Conservation (phyloP, 768 basidiomycete species). For the Clavaria fumosa region DNA sequence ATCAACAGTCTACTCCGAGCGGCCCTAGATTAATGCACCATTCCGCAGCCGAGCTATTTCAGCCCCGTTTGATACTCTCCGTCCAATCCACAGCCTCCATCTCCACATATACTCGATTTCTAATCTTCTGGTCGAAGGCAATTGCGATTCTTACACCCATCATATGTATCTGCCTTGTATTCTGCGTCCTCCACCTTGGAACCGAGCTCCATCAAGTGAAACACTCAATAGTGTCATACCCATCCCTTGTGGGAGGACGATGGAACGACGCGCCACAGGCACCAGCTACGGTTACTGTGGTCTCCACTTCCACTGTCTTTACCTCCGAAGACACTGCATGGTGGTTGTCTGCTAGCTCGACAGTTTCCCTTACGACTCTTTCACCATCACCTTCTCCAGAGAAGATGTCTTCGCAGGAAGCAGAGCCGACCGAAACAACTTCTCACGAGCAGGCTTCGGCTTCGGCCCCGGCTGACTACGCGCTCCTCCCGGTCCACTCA, state of each 20-base stretch:
- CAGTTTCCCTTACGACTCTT: too few relatives aligned
- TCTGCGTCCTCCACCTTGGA: constrained; percentile 14
- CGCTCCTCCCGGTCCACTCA: constrained; percentile 18
- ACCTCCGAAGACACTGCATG: too few relatives aligned
- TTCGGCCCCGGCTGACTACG: too few relatives aligned
- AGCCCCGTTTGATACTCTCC: constrained; percentile 34
- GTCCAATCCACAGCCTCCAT: constrained; percentile 12
- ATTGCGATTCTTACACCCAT: too few relatives aligned
- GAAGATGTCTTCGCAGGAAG: too few relatives aligned
- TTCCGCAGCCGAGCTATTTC: constrained; percentile 40
- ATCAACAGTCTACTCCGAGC: constrained; percentile 27
- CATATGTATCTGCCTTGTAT: constrained; percentile 10
- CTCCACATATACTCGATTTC: constrained; percentile 12
- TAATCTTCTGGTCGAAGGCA: too few relatives aligned
- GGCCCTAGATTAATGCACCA: constrained; percentile 39
- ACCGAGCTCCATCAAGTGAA: constrained; percentile 18
- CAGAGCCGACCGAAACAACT: too few relatives aligned
- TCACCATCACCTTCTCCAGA: too few relatives aligned
- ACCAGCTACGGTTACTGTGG: constrained; percentile 29
- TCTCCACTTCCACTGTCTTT: too few relatives aligned
- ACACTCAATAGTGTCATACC: constrained; percentile 16
- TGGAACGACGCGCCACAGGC: constrained; percentile 12
- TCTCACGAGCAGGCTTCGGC: too few relatives aligned
- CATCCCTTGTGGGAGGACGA: constrained; percentile 12
- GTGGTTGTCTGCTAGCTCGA: too few relatives aligned